Evolutionary conservation across 345 rosid species (phyloP).

Genomic region (Lepidium aucheri): DNA sequence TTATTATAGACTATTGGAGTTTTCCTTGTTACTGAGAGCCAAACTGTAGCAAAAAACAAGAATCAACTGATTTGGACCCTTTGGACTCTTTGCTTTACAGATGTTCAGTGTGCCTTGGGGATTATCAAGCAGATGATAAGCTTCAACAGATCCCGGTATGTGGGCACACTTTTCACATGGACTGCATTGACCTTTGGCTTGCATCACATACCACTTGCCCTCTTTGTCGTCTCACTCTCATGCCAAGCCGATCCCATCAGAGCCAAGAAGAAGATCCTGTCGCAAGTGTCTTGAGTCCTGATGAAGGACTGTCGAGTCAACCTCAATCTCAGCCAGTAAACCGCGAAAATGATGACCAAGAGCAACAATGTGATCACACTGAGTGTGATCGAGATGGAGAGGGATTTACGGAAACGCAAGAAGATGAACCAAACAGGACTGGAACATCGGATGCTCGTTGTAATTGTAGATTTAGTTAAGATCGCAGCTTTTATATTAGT

Average conservation of each 20-base stretch:
- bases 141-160: constrained; percentile 83
- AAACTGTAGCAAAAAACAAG: not conserved
- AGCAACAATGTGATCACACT: not conserved
- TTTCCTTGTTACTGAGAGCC: not conserved
- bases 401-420: not conserved
- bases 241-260: constrained; percentile 26
- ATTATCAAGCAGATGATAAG: constrained; percentile 70
- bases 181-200: constrained; percentile 90
- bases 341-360: not conserved
- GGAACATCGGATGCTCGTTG: constrained; percentile 12
- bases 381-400: not conserved
- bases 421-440: not conserved
- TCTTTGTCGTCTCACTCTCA: constrained; percentile 74
- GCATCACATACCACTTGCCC: constrained; percentile 80
- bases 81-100: constrained; percentile 25
- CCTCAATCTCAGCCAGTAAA: not conserved
- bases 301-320: constrained; percentile 9
- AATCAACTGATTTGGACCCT: not conserved
- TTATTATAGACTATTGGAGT: not conserved
- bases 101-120: constrained; percentile 81
- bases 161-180: constrained; percentile 86
- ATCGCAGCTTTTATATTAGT: not conserved
- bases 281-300: not conserved
- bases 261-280: constrained; percentile 23
- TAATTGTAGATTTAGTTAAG: constrained; percentile 16